Evolutionary conservation across 768 basidiomycete species (phyloP), one percentile per base, ranked within the genome.

Genomic region (Tulasnella sp.): DNA sequence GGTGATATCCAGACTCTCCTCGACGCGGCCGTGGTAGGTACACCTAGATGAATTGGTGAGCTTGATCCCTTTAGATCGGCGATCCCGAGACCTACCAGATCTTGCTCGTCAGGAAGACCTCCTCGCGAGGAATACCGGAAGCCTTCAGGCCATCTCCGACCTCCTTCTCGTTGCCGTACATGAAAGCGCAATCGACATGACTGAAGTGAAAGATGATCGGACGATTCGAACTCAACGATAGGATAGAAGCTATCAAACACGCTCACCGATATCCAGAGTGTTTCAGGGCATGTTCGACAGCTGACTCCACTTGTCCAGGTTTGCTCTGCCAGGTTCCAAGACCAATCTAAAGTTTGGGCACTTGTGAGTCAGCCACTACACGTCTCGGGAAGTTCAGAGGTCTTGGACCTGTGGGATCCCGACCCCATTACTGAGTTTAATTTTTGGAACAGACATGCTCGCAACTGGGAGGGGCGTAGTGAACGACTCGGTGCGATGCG

Each of bases 101-200:
- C 62, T 76, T 75, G 44, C 69, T 71, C 41, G 87, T 90, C 60
- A 93, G 71, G 77, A 92, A 93, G 70, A 93, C 78, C 58, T 82
- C 73, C 34, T 74, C 73, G 59, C 92, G 80, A 4, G 80, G 75
- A 15, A 92, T 80, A 10, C 87, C 89, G 22, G 83, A 85, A 11
- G 75, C 79, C 65, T 79, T 82, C 72, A 92, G 83, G 29, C 90
- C 91, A 55, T 80, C 66, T 12, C 90, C 91, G 45, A 93, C 91
- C 70, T 88, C 87, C 34, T 46, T 60, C 22, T 52, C 54, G 22
- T 63, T 63, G 17, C 76, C 71, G 68, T 87, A 86, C 4, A 74
- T 82, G 21, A 81, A 72, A 9, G 84, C 85, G 56, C 82, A 86
- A 68, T 84, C 84, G 67, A 83, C 81, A 67, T 77, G 83, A 68